Base-by-base conservation (phyloP, 495 filamentous ascomycete genomes). In the Penicillium nucicola region DNA sequence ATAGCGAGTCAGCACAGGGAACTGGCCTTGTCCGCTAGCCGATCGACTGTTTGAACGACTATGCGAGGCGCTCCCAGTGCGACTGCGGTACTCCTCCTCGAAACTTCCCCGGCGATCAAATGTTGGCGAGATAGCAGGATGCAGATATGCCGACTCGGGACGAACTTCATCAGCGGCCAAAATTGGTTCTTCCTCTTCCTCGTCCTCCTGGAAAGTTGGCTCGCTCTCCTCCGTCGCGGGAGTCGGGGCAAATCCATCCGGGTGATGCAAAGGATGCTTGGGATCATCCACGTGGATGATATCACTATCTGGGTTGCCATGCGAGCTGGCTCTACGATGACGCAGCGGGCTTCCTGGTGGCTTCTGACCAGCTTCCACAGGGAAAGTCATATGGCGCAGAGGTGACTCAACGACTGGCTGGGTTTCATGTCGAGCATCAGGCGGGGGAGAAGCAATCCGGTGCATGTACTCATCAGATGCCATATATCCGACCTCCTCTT, bases 111-210 rank as follows among this genome's bases (percentile, higher is more conserved):
- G 74, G 52, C 83, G 72, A 52, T 84, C 81, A 19, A 79, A 73
- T 8, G 80, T 75, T 5, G 87, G 88, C 20, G 86, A 86, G 19
- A 95, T 80, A 4, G 91, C 92, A 23, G 87, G 83, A 33, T 86
- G 83, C 64, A 86, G 65, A 60, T 69, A 81, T 64, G 87, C 70
- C 60, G 78, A 74, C 36, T 89, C 84, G 61, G 93, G 96, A 41
- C 87, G 83, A 14, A 96, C 79, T 68, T 97, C 92, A 61, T 99
- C 93, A 2, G 90, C 82, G 15, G 93, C 95, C 35, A 99, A 73
- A 51, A 99, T 97, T 0, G 92, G 90, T 47, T 88, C 83, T 2
- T 80, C 77, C 17, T 76, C 69, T 7, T 79, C 77, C 10, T 49
- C 44, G 10, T 49, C 49, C 1, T 20, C 36, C 14, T 57, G 51